Conservation (phyloP, 2,329 filamentous ascomycete genomes). For the Juglanconis sp. region DNA sequence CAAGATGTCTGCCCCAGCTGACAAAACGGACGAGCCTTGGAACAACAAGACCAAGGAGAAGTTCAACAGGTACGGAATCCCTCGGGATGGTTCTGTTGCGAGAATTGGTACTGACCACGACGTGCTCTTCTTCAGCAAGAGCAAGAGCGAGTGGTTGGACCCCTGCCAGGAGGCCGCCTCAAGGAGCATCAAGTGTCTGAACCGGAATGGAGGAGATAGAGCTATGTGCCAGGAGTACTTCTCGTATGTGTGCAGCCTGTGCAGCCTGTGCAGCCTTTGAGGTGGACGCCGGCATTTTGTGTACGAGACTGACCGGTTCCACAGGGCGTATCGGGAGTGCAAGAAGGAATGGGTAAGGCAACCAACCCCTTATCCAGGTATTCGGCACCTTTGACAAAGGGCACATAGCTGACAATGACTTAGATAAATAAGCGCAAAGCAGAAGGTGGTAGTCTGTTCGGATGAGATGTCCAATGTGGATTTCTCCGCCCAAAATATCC, state of each 20-base stretch:
- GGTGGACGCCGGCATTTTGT: not conserved
- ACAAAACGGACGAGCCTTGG: constrained; percentile 43
- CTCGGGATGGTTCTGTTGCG: not conserved
- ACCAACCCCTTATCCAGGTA: not conserved
- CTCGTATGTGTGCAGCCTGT: constrained; percentile 58
- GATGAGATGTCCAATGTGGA: constrained; percentile 3
- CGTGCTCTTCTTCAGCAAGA: constrained; percentile 59
- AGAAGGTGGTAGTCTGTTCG: constrained; percentile 19
- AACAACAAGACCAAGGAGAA: constrained; percentile 58
- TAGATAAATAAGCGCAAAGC: constrained; percentile 29
- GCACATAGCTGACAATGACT: not conserved
- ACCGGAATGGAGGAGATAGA: constrained; percentile 81
- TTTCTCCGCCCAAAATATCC: too few species aligned
- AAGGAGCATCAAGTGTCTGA: constrained; percentile 80
- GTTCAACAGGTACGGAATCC: constrained; percentile 56
- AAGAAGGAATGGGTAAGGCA: constrained; percentile 83
- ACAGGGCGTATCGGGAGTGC: constrained; percentile 86
- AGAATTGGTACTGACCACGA: constrained; percentile 15
- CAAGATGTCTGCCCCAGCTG: constrained; percentile 14
- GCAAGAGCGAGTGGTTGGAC: constrained; percentile 85
- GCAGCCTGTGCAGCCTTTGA: not conserved
- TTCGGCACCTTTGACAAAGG: not conserved
- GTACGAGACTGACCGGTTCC: not conserved
- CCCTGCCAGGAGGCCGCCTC: constrained; percentile 91
- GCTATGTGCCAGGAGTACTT: constrained; percentile 95